Evolutionary conservation across 1,139 yeast species (phyloP).

Genomic region (Yamadazyma dushanensis): DNA sequence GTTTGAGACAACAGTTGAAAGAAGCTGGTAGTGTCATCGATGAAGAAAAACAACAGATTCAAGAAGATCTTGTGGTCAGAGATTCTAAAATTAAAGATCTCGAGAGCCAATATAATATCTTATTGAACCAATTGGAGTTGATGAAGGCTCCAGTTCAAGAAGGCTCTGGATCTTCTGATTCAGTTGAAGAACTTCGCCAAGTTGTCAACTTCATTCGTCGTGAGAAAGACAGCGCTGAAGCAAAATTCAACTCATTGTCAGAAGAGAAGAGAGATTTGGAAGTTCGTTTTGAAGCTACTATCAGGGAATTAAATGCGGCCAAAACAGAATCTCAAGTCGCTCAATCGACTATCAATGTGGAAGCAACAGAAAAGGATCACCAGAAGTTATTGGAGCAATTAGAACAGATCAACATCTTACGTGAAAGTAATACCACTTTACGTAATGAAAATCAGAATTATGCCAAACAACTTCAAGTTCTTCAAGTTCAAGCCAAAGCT

Average conservation of each 20-base stretch:
- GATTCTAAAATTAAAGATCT: constrained; percentile 55
- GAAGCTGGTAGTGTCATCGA: constrained; percentile 26
- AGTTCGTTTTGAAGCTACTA: constrained; percentile 39
- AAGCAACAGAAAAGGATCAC: constrained; percentile 47
- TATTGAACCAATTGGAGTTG: constrained; percentile 69
- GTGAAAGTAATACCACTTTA: constrained; percentile 72
- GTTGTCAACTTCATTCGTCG: constrained; percentile 66
- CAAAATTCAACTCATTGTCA: constrained; percentile 49
- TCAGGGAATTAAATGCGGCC: constrained; percentile 44
- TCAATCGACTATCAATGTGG: constrained; percentile 36
- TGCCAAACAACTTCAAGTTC: constrained; percentile 22
- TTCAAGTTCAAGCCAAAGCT: constrained; percentile 22
- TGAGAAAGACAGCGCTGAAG: constrained; percentile 73
- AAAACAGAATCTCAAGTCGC: constrained; percentile 43
- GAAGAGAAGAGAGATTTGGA: constrained; percentile 52
- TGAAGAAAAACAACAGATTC: constrained; percentile 34
- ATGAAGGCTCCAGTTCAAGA: constrained; percentile 17
- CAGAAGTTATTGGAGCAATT: constrained; percentile 58
- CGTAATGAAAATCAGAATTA: constrained; percentile 50
- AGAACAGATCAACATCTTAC: constrained; percentile 65
- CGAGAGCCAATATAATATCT: constrained; percentile 62
- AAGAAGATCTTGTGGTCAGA: constrained; percentile 53
- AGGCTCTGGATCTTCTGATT: constrained; percentile 21
- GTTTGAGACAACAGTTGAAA: constrained; percentile 19
- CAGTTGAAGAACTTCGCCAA: constrained; percentile 39